Evolutionary conservation across 148 eudicot species (phyloP).

Genomic region (Pharnaceum exiguum): DNA sequence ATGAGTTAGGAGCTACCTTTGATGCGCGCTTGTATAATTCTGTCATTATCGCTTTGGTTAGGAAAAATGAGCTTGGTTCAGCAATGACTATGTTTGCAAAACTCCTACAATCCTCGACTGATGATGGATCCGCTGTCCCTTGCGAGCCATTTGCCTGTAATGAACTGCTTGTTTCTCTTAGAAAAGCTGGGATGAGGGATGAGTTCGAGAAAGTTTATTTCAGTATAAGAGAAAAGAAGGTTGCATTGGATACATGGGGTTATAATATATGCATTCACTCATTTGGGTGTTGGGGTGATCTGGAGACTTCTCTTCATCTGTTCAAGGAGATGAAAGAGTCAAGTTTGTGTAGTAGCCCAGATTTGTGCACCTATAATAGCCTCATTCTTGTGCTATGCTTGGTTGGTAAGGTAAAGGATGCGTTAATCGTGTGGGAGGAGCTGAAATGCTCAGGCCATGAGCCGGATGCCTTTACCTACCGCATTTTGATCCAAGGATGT

Average conservation of each 20-base stretch:
- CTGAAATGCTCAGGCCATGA: constrained; percentile 68
- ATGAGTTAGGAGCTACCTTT: constrained; percentile 34
- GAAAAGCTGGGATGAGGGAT: constrained; percentile 49
- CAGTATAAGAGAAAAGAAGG: constrained; percentile 41
- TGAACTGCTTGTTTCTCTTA: constrained; percentile 80
- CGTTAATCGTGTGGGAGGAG: constrained; percentile 71
- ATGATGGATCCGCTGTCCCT: constrained; percentile 18
- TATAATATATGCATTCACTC: constrained; percentile 81
- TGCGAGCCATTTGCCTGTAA: constrained; percentile 60
- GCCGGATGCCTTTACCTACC: constrained; percentile 72
- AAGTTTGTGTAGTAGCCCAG: constrained; percentile 34
- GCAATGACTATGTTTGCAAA: constrained; percentile 55
- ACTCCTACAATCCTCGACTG: constrained; percentile 34
- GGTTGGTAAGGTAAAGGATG: constrained; percentile 68
- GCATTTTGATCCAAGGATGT: constrained; percentile 78
- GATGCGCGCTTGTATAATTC: constrained; percentile 48
- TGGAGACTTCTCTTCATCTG: constrained; percentile 47
- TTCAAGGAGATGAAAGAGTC: constrained; percentile 68
- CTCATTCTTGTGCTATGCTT: constrained; percentile 68
- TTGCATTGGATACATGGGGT: constrained; percentile 56
- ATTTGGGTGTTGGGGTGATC: constrained; percentile 83
- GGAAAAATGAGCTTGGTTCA: constrained; percentile 38
- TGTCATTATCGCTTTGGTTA: constrained; percentile 52
- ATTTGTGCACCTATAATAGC: constrained; percentile 82
- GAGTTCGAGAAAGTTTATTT: constrained; percentile 48